Percentiles rank a stretch among this genome's conserved stretches.
Evolutionary conservation across 306 rosid genomes (phyloP).

Genomic region (Cicer yamashitae): DNA sequence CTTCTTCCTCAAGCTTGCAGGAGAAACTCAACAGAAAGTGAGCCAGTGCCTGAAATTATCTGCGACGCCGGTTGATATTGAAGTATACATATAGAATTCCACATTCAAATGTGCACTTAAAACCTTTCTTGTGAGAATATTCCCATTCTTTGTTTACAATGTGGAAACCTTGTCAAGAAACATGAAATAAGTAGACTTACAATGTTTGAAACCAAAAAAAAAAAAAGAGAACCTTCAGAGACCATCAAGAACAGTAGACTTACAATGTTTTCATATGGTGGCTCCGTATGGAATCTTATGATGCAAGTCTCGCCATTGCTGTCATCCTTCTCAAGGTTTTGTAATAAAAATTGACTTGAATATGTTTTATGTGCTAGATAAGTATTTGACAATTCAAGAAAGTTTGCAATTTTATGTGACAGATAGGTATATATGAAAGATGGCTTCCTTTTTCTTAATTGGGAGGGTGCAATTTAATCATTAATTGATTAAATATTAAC

Average conservation of each 20-base stretch:
- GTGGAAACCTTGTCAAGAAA: conserved; percentile 71
- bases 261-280: conserved; percentile 93
- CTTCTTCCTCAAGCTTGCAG: neutral
- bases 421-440: neutral
- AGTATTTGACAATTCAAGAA: neutral
- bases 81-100: conserved; percentile 90
- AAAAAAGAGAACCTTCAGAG: neutral
- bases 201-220: neutral
- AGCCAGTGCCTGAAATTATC: conserved; percentile 51
- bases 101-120: conserved; percentile 87
- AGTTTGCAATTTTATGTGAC: neutral
- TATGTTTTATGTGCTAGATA: neutral
- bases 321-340: conserved; percentile 71
- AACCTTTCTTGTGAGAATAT: conserved; percentile 91
- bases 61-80: conserved; percentile 85
- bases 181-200: conserved; percentile 7
- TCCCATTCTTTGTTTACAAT: conserved; percentile 98
- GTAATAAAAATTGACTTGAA: neutral
- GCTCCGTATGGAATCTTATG: conserved; percentile 92
- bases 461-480: neutral
- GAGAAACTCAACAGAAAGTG: neutral
- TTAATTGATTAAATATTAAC: neutral
- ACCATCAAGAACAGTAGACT: conserved; percentile 45
- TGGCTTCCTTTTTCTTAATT: neutral
- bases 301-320: conserved; percentile 88